Base-by-base conservation (phyloP, 2,329 filamentous ascomycete genomes). In the Parafenestella ontariensis region DNA sequence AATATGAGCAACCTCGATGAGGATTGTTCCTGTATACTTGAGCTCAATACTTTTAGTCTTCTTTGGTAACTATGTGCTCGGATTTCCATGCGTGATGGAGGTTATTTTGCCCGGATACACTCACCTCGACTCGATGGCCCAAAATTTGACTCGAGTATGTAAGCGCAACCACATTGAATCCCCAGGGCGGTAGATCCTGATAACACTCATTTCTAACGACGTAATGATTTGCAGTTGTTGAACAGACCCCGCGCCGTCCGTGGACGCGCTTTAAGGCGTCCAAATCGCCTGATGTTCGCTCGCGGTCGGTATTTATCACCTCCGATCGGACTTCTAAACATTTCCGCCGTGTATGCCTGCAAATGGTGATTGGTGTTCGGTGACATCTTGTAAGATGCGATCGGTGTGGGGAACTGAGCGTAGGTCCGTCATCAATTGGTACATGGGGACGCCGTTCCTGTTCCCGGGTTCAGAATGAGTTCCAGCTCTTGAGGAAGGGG, bases 291-390 rank as follows among this genome's bases (percentile, higher is more conserved):
- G 34, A 28, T n/a, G n/a, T 29, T 20, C 3, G 5, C 52, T 58
- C 46, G 46, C 42, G 49, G 41, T 52, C 57, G 59, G 57, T 8
- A 20, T 15, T 29, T 29, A 37, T 23, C 13, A 48, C 31, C 40
- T 46, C 59, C 57, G 59, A 56, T 37, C 24, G 49, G 50, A 41
- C 23, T 5, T 46, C 39, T 34, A 34, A 26, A 39, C 34, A 15
- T 21, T 3, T 21, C 26, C 21, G 18, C 40, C n/a, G 9, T 33
- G 28, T 43, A 41, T 28, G 21, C 13, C 43, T 21, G 40, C 31
- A 34, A 18, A 18, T 23, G n/a, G 20, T 56, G 21, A 56, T 60
- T 56, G 57, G 57, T 40, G 24, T 28, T 46, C 26, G 49, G 31
- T n/a, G n/a, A 26, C 5, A 28, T 4, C 13, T 31, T 9, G n/a